Conservation (phyloP, 495 filamentous ascomycete species). For the Halenospora varia region DNA sequence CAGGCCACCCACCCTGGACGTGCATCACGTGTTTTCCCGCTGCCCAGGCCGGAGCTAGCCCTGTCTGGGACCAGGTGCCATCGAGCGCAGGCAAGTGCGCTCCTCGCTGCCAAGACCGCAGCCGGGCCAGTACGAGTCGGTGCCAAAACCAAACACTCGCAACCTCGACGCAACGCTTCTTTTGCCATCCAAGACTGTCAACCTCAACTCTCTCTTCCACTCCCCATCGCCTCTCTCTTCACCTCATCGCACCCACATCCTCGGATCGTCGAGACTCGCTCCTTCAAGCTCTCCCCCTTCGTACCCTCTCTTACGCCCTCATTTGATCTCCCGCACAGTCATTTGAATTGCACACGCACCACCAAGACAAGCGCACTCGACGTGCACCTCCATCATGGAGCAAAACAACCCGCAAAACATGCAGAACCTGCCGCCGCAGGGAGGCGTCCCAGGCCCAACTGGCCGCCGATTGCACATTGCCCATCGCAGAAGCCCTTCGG, state of each 20-base stretch:
- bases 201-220: slow-evolving; percentile 24
- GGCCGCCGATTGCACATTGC: slow-evolving; percentile 96
- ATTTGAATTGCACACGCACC: slow-evolving; percentile 23
- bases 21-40: too few species aligned
- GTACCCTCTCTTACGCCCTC: slow-evolving; percentile 45
- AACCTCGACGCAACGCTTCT: too few species aligned
- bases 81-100: too few species aligned
- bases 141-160: too few species aligned
- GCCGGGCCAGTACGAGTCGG: too few species aligned
- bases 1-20: too few species aligned
- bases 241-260: slow-evolving; percentile 27
- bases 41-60: too few species aligned
- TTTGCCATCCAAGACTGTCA: neutral
- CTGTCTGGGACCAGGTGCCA: too few species aligned
- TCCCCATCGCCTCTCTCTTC: neutral
- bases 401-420: too few species aligned
- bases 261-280: slow-evolving; percentile 35
- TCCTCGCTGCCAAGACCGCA: too few species aligned
- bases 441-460: slow-evolving; percentile 72
- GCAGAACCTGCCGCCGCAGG: slow-evolving; percentile 54
- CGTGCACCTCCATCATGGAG: slow-evolving; percentile 66
- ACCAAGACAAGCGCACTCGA: slow-evolving; percentile 40
- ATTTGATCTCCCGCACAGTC: slow-evolving; percentile 31
- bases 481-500: slow-evolving; percentile 93
- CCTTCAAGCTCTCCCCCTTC: slow-evolving; percentile 30